These are phyloP conservation scores for Euphorbia tirucalli DNA, from an alignment of 345 rosid genomes.

Conservation along the genomic window DNA sequence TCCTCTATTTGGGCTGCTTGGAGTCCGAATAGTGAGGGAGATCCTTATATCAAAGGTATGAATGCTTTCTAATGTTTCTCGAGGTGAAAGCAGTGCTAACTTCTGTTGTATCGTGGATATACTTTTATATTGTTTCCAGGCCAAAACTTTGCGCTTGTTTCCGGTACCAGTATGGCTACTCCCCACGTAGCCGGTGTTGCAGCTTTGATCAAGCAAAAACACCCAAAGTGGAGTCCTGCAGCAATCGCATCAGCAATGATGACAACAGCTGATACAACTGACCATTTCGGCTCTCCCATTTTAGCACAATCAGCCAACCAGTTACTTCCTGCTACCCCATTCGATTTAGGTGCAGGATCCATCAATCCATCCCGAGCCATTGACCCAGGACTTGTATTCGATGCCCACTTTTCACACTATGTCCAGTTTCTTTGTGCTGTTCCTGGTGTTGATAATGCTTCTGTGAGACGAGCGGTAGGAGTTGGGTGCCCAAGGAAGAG, in stretches of 20 bases:
- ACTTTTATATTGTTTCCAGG: conserved; percentile 24
- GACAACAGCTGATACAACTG: conserved; percentile 41
- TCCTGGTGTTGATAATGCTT: conserved; percentile 38
- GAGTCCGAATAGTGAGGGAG: conserved; percentile 46
- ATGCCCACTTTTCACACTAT: conserved; percentile 33
- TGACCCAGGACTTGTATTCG: conserved; percentile 47
- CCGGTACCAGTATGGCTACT: conserved; percentile 51
- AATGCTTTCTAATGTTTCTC: background rate
- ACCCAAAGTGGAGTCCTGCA: conserved; percentile 49
- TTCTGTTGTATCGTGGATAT: background rate
- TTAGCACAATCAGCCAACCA: conserved; percentile 35
- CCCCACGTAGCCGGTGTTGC: conserved; percentile 52
- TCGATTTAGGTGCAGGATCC: conserved; percentile 46
- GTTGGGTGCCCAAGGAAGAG: conserved; percentile 27
- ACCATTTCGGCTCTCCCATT: conserved; percentile 37
- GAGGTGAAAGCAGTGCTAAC: background rate
- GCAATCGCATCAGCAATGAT: conserved; percentile 48
- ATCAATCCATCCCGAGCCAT: conserved; percentile 38
- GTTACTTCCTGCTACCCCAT: conserved; percentile 38
- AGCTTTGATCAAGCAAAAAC: conserved; percentile 48
- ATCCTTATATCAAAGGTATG: conserved; percentile 38
- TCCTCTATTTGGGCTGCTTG: conserved; percentile 56
- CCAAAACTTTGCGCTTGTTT: conserved; percentile 40
- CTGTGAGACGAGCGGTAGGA: conserved; percentile 36
- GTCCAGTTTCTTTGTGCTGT: conserved; percentile 44